Evolutionary conservation across 1,284 basidiomycete genomes (phyloP).

Genomic region (Ceratobasidium sp.): DNA sequence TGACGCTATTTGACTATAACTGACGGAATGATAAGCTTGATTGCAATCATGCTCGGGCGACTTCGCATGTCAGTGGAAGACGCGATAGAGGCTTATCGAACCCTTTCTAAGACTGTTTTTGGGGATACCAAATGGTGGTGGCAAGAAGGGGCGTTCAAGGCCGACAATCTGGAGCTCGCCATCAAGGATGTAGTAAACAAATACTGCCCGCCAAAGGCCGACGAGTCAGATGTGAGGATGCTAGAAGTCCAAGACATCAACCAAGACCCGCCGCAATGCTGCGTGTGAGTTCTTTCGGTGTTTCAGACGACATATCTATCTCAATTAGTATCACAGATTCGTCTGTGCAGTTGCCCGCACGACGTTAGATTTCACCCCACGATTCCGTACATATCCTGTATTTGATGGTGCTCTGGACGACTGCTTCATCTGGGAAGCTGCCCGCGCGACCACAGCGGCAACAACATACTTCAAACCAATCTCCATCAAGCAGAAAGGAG

Average conservation of each 20-base stretch:
- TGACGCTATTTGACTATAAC: no score
- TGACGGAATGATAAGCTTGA: no score
- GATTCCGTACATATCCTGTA: neutral
- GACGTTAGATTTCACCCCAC: neutral
- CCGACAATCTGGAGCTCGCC: neutral
- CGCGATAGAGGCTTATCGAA: neutral
- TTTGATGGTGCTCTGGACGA: neutral
- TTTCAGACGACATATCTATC: no score
- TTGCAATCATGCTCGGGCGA: no score
- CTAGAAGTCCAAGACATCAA: no score
- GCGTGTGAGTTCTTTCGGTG: no score
- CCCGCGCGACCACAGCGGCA: neutral
- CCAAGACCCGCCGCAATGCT: no score
- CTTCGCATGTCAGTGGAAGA: neutral
- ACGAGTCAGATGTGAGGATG: no score
- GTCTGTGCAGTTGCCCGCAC: neutral
- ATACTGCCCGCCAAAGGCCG: neutral
- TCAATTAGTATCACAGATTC: constrained; percentile 6
- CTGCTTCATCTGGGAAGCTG: constrained; percentile 19
- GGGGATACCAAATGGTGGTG: constrained; percentile 3
- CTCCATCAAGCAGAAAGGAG: neutral
- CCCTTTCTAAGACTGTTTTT: neutral
- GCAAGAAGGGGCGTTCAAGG: constrained; percentile 15
- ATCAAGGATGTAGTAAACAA: constrained; percentile 1
- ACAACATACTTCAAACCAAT: neutral